Evolutionary conservation across 495 filamentous ascomycete species (phyloP).

Genomic region (Aspergillus bertholletiae): DNA sequence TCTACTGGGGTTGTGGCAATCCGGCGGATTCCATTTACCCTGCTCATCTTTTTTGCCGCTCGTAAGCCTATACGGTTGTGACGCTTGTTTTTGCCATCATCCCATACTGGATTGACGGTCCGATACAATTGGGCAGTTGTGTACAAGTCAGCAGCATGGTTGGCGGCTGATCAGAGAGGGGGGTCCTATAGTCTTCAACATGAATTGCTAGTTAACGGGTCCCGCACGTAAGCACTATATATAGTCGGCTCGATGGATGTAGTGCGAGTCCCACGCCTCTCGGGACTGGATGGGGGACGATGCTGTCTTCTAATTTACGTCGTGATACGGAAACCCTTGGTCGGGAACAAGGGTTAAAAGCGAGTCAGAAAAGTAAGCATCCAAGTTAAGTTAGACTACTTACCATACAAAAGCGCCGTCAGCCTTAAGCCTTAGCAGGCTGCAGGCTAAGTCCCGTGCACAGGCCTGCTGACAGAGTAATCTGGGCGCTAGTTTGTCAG

Average conservation of each 20-base stretch:
- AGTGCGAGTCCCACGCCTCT: not conserved
- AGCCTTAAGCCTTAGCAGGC: conserved; percentile 42
- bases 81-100: not conserved
- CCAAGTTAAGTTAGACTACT: conserved; percentile 15
- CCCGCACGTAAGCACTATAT: not conserved
- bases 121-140: not conserved
- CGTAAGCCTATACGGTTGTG: conserved; percentile 1
- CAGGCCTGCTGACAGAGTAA: conserved; percentile 2
- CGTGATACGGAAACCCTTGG: no score
- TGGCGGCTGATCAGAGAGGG: not conserved
- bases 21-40: conserved; percentile 4
- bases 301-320: not conserved
- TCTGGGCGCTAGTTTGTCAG: no score
- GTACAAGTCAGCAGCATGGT: conserved; percentile 1
- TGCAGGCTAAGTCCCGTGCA: conserved; percentile 28
- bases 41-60: not conserved
- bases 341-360: no score
- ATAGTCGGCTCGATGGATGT: not conserved
- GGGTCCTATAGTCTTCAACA: not conserved
- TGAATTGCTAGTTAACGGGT: not conserved
- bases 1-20: conserved; percentile 17
- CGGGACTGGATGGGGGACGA: not conserved
- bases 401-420: conserved; percentile 16
- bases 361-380: conserved; percentile 3
- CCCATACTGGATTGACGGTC: not conserved